Conservation (phyloP, 441 rosid genomes). For the Populus tomentosa region DNA sequence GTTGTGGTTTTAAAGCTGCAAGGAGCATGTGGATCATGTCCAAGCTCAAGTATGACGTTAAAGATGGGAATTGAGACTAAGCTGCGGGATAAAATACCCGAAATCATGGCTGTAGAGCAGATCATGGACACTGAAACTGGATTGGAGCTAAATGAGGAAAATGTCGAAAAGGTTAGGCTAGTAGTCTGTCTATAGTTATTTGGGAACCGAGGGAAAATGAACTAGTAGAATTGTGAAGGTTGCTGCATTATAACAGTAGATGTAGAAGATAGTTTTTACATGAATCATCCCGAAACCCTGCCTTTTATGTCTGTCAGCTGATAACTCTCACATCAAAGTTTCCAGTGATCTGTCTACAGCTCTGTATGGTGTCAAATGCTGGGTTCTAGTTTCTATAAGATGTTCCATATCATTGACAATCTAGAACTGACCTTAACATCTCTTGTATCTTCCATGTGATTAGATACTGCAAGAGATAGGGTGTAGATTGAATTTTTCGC, state of each 20-base stretch:
- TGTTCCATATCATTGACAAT: neutral
- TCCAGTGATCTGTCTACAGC: neutral
- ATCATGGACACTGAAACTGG: slow-evolving; percentile 85
- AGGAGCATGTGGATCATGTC: slow-evolving; percentile 97
- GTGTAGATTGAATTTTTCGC: no score
- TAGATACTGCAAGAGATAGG: no score
- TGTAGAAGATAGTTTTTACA: neutral
- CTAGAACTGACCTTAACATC: neutral
- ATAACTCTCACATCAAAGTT: neutral
- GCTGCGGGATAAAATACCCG: slow-evolving; percentile 85
- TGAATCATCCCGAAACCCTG: neutral
- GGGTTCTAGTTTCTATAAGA: neutral
- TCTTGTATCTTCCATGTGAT: neutral
- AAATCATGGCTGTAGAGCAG: slow-evolving; percentile 79
- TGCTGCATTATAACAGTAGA: neutral
- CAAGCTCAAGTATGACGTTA: slow-evolving; percentile 75
- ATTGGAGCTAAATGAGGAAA: slow-evolving; percentile 76
- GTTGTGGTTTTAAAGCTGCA: slow-evolving; percentile 77
- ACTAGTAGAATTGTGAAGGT: neutral
- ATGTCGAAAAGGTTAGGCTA: slow-evolving; percentile 65
- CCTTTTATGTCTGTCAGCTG: no score
- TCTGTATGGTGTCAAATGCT: neutral
- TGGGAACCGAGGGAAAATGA: neutral
- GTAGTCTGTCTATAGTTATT: neutral
- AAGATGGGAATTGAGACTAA: slow-evolving; percentile 93